Evolutionary conservation across 2,329 filamentous ascomycete genomes (phyloP), one percentile per base, ranked within the genome.

Genomic region (Trichoderma semiorbis): DNA sequence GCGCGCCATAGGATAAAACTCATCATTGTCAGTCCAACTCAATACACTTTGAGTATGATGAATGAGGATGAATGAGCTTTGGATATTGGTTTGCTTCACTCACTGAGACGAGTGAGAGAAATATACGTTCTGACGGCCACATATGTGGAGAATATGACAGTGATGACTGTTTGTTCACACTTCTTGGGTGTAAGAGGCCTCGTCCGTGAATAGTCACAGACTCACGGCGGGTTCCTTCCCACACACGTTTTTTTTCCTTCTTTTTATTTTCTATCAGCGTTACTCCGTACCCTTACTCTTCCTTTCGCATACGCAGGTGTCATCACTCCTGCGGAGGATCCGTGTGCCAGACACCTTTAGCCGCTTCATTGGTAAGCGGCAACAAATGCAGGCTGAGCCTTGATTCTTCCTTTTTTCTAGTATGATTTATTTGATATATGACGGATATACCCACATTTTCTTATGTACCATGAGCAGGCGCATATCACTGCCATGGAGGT

Each of bases 1-100:
- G 7, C 82, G 84, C 32, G 87, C 87, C 3, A 84, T 89, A 68
- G 86, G 86, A n/a, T 89, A 81, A 86, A 62, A 12, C 43, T 30
- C 57, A 24, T n/a, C 8, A 21, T 28, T 5, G 30, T 26, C 21
- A 66, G 47, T 28, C 63, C 10, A 7, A 24, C 55, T 55, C 16
- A 43, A 50, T 43, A 24, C 26, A 50, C 8, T 14, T 34, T n/a
- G 63, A 61, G 28, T 12, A 16, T 24, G 7, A 18, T 1, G 28
- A 18, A 16, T 24, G 50, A 18, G 16, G 24, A 16, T 32, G 53
- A 32, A n/a, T 47, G 24, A 47, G 11, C 18, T 68, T 18, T 12
- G 26, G 39, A 60, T 32, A 8, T n/a, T 32, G 24, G 14, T 30
- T 43, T 18, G 4, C 16, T 36, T 58, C 50, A 39, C 36, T 69